Evolutionary conservation across 2,329 filamentous ascomycete genomes (phyloP).

Genomic region (Coniochaeta hoffmannii): DNA sequence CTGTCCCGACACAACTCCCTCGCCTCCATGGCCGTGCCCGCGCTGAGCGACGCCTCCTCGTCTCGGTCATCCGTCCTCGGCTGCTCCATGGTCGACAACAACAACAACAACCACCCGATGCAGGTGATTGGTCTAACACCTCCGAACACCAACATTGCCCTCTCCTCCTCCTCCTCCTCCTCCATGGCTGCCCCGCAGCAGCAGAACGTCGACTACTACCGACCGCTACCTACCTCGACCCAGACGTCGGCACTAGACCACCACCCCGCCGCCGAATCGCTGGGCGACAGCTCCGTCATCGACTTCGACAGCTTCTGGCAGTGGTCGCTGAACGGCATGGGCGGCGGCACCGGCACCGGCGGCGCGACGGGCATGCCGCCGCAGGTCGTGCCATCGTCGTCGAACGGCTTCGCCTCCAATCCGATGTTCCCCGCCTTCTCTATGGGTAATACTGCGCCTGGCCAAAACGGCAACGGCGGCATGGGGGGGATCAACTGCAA

Average conservation of each 20-base stretch:
- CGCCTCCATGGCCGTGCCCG: background rate
- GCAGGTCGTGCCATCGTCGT: background rate
- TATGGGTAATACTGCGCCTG: background rate
- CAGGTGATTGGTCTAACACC: background rate
- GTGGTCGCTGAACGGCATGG: background rate
- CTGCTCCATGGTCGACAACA: background rate
- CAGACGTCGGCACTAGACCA: slow-evolving; percentile 10
- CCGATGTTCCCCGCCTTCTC: background rate
- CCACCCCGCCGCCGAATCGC: slow-evolving; percentile 16
- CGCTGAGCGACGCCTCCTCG: background rate
- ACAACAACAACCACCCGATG: no score
- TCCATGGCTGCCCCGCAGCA: background rate
- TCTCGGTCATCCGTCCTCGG: background rate
- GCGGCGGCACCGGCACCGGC: background rate
- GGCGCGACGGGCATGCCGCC: background rate
- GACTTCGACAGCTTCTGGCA: slow-evolving; percentile 29
- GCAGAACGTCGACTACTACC: slow-evolving; percentile 2
- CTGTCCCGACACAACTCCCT: background rate
- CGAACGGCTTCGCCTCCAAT: background rate
- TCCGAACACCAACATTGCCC: background rate
- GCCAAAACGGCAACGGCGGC: background rate
- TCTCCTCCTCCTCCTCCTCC: no score
- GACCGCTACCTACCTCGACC: background rate
- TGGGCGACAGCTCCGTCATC: slow-evolving; percentile 24
- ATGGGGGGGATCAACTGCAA: background rate